Percentiles rank a stretch among this genome's conserved stretches.
Conservation (phyloP, 768 basidiomycete genomes). For the Trametes sanguinea region DNA sequence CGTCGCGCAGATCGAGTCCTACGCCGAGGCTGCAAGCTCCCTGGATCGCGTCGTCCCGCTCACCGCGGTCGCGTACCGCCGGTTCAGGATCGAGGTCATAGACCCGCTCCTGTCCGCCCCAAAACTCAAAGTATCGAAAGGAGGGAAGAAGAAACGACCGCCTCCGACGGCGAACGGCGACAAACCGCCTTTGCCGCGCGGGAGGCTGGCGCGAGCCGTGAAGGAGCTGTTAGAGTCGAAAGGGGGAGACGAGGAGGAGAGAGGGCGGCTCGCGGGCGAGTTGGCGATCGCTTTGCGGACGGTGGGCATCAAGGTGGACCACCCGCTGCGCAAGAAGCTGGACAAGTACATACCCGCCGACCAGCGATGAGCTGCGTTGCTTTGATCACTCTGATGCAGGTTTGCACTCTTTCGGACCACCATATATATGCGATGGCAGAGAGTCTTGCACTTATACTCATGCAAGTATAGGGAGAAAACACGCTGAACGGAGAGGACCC, state of each 20-base stretch:
- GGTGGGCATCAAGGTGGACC: conserved; percentile 60
- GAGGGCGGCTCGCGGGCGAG: conserved; percentile 46
- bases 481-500: no score
- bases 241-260: conserved; percentile 48
- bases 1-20: conserved; percentile 61
- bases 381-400: no score
- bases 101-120: conserved; percentile 69
- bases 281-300: conserved; percentile 52
- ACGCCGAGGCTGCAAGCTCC: conserved; percentile 73
- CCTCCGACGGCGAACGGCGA: conserved; percentile 38
- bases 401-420: no score
- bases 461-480: no score
- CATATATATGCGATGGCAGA: no score
- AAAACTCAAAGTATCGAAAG: conserved; percentile 51
- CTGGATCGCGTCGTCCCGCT: conserved; percentile 67
- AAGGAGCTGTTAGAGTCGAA: conserved; percentile 63
- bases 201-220: conserved; percentile 67
- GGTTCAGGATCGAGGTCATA: conserved; percentile 71
- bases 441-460: no score
- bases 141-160: conserved; percentile 55
- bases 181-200: conserved; percentile 52
- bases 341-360: conserved; percentile 51
- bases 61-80: conserved; percentile 63
- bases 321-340: conserved; percentile 68
- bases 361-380: not conserved